phyloP scores from a whole-genome alignment of 768 basidiomycete species.

The Trametes meyenii region DNA sequence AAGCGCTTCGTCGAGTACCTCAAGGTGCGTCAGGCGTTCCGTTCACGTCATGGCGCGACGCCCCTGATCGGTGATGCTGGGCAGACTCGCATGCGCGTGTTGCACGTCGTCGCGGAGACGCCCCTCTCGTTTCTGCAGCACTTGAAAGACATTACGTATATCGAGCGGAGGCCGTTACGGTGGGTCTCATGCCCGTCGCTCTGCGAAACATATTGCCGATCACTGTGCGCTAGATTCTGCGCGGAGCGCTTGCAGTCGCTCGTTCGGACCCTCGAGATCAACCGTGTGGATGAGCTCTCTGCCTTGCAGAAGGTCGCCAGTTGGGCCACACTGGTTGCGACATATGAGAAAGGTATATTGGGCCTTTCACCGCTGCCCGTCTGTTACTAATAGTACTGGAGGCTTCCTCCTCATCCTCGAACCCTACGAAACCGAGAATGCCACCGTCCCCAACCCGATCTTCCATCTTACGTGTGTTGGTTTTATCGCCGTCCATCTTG shows the following conservation, averaged over 20 bases:
- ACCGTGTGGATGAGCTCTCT: constrained; percentile 86
- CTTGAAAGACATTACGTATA: constrained; percentile 98
- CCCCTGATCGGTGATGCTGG: not conserved
- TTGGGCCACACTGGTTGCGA: constrained; percentile 96
- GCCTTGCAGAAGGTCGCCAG: constrained; percentile 93
- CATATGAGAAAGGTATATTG: constrained; percentile 88
- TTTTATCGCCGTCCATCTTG: constrained; percentile 19
- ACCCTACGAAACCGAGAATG: constrained; percentile 97
- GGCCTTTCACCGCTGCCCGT: not conserved
- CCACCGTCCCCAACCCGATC: constrained; percentile 97
- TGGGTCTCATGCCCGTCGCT: constrained; percentile 38
- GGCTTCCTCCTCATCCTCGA: constrained; percentile 97
- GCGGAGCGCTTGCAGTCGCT: constrained; percentile 94
- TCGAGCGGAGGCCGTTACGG: constrained; percentile 92
- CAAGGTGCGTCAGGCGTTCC: constrained; percentile 58
- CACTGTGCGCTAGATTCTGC: constrained; percentile 70
- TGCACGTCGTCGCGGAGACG: constrained; percentile 98
- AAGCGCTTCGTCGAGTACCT: constrained; percentile 99
- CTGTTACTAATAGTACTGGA: constrained; percentile 34
- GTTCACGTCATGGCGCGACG: not conserved
- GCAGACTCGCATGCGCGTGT: constrained; percentile 97
- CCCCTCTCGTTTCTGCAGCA: constrained; percentile 96
- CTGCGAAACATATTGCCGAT: constrained; percentile 4
- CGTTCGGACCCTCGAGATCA: constrained; percentile 89
- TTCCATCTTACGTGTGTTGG: constrained; percentile 89